phyloP scores from a whole-genome alignment of 2,329 filamentous ascomycete species.

The Geosmithia flava region DNA sequence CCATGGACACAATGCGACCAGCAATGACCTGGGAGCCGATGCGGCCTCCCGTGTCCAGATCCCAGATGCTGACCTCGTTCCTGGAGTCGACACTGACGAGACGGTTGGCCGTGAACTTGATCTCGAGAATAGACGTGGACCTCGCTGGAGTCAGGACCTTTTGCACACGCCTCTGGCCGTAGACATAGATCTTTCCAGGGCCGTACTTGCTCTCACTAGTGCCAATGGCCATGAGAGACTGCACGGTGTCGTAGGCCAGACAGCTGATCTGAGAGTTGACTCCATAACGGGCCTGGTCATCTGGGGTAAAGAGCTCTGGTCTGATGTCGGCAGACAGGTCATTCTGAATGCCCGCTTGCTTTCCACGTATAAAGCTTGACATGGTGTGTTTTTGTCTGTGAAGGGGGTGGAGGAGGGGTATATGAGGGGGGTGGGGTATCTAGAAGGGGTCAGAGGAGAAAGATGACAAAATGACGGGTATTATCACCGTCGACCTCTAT shows the following conservation, averaged over 20 bases:
- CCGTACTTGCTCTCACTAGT: slow-evolving; percentile 82
- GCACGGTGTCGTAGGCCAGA: slow-evolving; percentile 83
- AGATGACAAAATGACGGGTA: no score
- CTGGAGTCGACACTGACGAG: slow-evolving; percentile 75
- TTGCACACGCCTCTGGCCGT: slow-evolving; percentile 71
- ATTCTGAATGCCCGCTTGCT: slow-evolving; percentile 85
- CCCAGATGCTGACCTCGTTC: slow-evolving; percentile 77
- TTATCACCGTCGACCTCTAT: no score
- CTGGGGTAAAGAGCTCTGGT: slow-evolving; percentile 66
- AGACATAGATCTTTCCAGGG: slow-evolving; percentile 76
- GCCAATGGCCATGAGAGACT: slow-evolving; percentile 84
- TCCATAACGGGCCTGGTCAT: slow-evolving; percentile 74
- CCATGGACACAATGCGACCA: slow-evolving; percentile 59
- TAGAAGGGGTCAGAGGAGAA: neutral
- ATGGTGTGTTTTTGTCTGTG: slow-evolving; percentile 29
- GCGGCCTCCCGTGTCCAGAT: slow-evolving; percentile 57
- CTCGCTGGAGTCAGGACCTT: slow-evolving; percentile 61
- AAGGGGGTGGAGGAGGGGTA: no score
- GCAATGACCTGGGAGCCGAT: slow-evolving; percentile 63
- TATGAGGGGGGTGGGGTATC: no score
- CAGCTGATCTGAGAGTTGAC: slow-evolving; percentile 69
- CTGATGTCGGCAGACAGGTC: slow-evolving; percentile 77
- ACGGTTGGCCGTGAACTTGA: slow-evolving; percentile 80
- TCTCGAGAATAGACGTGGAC: slow-evolving; percentile 58
- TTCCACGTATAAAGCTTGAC: slow-evolving; percentile 80